Evolutionary conservation across 2,329 filamentous ascomycete genomes (phyloP), one percentile per base, ranked within the genome.

Genomic region (Colletotrichum musae): DNA sequence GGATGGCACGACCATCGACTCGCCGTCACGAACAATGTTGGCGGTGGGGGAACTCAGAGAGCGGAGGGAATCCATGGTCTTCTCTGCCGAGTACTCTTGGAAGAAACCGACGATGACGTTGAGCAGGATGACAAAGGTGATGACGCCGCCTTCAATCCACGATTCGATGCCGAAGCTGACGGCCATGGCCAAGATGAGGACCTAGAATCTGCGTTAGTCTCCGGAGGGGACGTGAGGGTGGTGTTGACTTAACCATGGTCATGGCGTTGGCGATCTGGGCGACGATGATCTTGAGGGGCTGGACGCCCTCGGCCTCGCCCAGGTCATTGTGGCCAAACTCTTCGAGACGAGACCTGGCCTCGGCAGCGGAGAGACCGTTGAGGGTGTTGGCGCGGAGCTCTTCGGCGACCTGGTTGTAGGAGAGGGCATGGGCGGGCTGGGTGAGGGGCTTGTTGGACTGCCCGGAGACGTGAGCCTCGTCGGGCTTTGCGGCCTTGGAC

Each of bases 251-350:
- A 52, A 89, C 89, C 77, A 92, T 78, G 72, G 87, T 91, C 89
- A 91, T 91, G 12, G 89, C 89, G 76, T 92, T 92, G 54, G 88
- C 88, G 54, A 91, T 80, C 75, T 92, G 89, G 50, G 86, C 82
- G 50, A 91, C 78, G 18, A 92, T 76, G 66, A 92, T 91, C 75
- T 89, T 89, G 53, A 84, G 76, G 26, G 86, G 83, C 50, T 84
- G 85, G 32, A 91, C 88, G 6, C 86, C 85, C 67, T 84, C 83
- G 1, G 79, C 85, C 47, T 89, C 85, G 60, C 88, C 87, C 4
- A 92, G 81, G 67, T 90, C 85, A 73, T 92, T 92, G 12, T 78
- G 74, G 6, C 89, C 89, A 79, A 87, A 86, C 66, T 87, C 79
- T n/a, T 85, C 81, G 4, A 90, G 77, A 21, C 89, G 83, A 18